phyloP scores from a whole-genome alignment of 1,139 yeast genomes.

The Debaryomyces sp. region DNA sequence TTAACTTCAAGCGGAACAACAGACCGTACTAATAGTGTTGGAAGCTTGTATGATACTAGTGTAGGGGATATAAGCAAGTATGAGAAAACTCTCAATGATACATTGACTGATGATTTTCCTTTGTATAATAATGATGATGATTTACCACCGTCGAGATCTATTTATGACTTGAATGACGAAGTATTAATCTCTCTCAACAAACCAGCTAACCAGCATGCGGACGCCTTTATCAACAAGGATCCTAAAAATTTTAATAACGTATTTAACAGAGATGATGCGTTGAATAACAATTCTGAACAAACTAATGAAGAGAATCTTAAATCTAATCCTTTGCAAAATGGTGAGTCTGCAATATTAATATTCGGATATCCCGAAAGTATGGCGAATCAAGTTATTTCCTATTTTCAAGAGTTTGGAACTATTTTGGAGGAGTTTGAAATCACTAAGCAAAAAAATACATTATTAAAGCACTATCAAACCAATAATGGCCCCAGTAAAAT shows the following conservation, averaged over 20 bases:
- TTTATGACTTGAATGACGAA: constrained; percentile 58
- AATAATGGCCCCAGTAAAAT: constrained; percentile 10
- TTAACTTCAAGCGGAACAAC: constrained; percentile 18
- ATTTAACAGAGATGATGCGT: constrained; percentile 36
- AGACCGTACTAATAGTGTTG: constrained; percentile 21
- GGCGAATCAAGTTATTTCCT: constrained; percentile 67
- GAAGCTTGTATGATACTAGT: constrained; percentile 23
- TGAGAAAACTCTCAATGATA: constrained; percentile 36
- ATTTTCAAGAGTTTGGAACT: constrained; percentile 79
- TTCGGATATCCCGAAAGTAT: constrained; percentile 87
- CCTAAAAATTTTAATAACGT: constrained; percentile 50
- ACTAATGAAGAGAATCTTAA: constrained; percentile 10
- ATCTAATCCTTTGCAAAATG: constrained; percentile 27
- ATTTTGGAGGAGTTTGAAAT: constrained; percentile 74
- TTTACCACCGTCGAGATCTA: constrained; percentile 62
- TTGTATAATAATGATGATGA: constrained; percentile 38
- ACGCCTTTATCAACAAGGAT: constrained; percentile 45
- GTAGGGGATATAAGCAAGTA: constrained; percentile 29
- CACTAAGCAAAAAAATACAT: constrained; percentile 27
- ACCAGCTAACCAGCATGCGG: constrained; percentile 33
- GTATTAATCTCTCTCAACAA: constrained; percentile 35
- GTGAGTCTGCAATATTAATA: constrained; percentile 72
- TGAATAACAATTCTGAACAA: constrained; percentile 11
- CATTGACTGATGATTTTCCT: constrained; percentile 31
- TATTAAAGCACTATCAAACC: constrained; percentile 16